Evolutionary conservation across 2,329 filamentous ascomycete genomes (phyloP), one percentile per base, ranked within the genome.

Genomic region (Colletotrichum truncatum): DNA sequence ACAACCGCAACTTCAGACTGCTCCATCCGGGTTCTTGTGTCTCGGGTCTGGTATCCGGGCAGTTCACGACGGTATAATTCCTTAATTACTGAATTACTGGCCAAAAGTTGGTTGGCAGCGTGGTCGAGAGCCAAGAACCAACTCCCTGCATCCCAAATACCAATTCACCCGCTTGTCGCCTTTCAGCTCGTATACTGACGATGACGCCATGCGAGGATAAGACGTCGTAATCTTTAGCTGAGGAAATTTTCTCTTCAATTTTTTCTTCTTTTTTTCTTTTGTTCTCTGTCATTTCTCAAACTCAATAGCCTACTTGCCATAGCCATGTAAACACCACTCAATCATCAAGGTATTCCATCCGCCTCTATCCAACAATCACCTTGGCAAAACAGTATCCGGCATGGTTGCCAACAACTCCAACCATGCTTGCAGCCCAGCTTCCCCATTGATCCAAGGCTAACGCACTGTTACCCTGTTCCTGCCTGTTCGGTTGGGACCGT

Each of bases 401-500:
- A 39, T 21, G 9, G 36, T 32, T n/a, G 39, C 32, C 58, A 62
- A 32, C 25, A 32, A n/a, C n/a, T 14, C n/a, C 41, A 34, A 34
- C 45, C 58, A 23, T 10, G 23, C 16, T 12, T 11, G 25, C 32
- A 18, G 11, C 7, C 10, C 41, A 25, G 39, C 56, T 61, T 48
- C 46, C 61, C 51, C 25, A 53, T 53, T 32, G 34, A 51, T 36
- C 32, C 3, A 28, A 49, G 14, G 5, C 53, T 23, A 8, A 23
- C 39, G 49, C 48, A 53, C 36, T 25, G 56, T 7, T 21, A 61
- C 56, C 11, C 21, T 23, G 34, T 49, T 46, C 49, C 62, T 65
- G 62, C 49, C 49, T 43, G 10, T 65, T 62, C 41, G 16, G 62
- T 52, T 36, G 45, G n/a, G 45, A 30, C 23, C 61, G 28, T 59